Conservation (phyloP, 176 grass and related monocot genomes). For the Aegilops bicornis region DNA sequence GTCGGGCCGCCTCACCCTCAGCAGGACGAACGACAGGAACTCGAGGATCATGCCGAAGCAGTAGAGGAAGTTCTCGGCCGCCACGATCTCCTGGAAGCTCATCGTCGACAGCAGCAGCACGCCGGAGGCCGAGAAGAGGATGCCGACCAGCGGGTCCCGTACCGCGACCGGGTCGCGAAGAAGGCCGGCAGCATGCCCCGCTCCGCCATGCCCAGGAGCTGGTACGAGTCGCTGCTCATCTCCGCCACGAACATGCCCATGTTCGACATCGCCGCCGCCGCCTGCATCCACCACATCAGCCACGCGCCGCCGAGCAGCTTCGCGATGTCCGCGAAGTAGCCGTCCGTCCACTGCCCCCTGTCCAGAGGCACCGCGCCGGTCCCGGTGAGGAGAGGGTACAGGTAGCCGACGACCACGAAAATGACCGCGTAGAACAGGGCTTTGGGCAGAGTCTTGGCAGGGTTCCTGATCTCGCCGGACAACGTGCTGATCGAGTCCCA, state of each 20-base stretch:
- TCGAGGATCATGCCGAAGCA: constrained; percentile 15
- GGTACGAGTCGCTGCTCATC: constrained; percentile 23
- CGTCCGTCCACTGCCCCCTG: not conserved
- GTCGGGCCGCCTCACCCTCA: constrained; percentile 38
- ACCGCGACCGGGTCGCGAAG: not conserved
- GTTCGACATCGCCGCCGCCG: constrained; percentile 12
- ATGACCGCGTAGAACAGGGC: constrained; percentile 34
- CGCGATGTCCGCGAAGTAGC: constrained; percentile 20
- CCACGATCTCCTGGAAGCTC: constrained; percentile 70
- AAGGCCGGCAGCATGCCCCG: constrained; percentile 16
- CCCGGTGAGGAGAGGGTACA: constrained; percentile 13
- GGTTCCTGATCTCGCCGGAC: constrained; percentile 1
- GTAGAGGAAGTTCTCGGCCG: constrained; percentile 54
- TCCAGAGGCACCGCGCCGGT: constrained; percentile 10
- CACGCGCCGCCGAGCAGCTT: constrained; percentile 36
- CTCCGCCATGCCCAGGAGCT: constrained; percentile 21
- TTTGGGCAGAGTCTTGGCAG: constrained; percentile 40
- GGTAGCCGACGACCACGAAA: constrained; percentile 14
- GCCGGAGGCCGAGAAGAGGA: constrained; percentile 16
- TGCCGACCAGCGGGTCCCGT: constrained; percentile 16
- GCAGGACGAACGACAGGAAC: constrained; percentile 40
- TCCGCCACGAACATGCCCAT: constrained; percentile 21
- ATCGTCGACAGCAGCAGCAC: constrained; percentile 35
- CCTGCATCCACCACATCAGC: constrained; percentile 23
- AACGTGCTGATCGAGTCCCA: constrained; percentile 7